Evolutionary conservation across 2,329 filamentous ascomycete species (phyloP), one percentile per base, ranked within the genome.

Genomic region (Boeremia lycopersici): DNA sequence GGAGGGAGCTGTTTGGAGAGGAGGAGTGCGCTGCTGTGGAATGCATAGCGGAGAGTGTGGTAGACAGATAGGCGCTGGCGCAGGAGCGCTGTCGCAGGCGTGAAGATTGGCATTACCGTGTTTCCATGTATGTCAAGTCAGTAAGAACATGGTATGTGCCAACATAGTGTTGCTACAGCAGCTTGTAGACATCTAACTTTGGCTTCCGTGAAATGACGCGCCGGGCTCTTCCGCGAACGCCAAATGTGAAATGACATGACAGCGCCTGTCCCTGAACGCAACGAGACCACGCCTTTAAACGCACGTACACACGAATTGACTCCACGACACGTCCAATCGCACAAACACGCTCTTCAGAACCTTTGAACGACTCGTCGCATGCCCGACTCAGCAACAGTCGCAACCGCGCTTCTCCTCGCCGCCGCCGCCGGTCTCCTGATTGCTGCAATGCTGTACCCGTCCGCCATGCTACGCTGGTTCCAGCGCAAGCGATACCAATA

Each of bases 401-500:
- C 61, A 63, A 71, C 64, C 55, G 56, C 69, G 59, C 48, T 74
- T 59, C 69, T 78, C 55, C 65, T 76, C 43, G 53, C 65, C 58
- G 61, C 66, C 46, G 68, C 75, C 52, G 68, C 73, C 51, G 70
- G 75, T 51, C 72, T 80, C 56, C 65, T 77, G 68, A 58, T 78
- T 65, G 74, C 74, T 69, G 63, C 74, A 35, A 77, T 80, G 69
- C 70, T 80, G 34, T 79, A 78, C 57, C 76, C 84, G 10, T 79
- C 81, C 25, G 77, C 78, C 29, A 73, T 96, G 68, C 84, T 90
- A 62, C 87, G 88, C 76, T 97, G 93, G 91, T 83, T 98, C 64
- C 88, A 92, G 77, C 86, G 93, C 77, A 99, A 99, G 84, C 88
- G 93, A 75, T 97, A 98, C 82, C 95, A 98, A 81, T 92, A 98